Conservation (phyloP, 192 early-diverging fungal species). For the Lunasporangiospora selenospora region DNA sequence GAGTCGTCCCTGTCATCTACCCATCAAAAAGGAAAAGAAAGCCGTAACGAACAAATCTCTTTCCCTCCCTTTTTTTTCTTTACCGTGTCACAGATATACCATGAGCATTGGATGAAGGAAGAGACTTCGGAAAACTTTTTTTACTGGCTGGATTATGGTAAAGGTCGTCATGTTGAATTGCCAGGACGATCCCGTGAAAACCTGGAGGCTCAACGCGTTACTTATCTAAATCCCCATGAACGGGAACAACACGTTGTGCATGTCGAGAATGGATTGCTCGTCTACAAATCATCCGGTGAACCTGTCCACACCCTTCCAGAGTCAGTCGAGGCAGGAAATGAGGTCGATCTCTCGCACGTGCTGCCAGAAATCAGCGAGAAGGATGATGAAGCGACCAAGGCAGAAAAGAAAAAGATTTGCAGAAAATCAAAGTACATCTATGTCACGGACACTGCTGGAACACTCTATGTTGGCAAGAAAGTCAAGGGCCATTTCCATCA, state of each 20-base stretch:
- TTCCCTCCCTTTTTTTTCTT: neutral
- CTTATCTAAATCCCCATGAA: slow-evolving; percentile 42
- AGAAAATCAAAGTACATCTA: slow-evolving; percentile 52
- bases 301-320: slow-evolving; percentile 44
- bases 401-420: slow-evolving; percentile 33
- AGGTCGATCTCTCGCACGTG: slow-evolving; percentile 28
- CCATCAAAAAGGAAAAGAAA: no score
- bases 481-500: slow-evolving; percentile 53
- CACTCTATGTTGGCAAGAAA: slow-evolving; percentile 47
- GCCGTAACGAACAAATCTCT: neutral
- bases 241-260: slow-evolving; percentile 40
- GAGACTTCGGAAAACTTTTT: slow-evolving; percentile 51
- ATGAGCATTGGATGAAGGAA: slow-evolving; percentile 44
- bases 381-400: slow-evolving; percentile 24
- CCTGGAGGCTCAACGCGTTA: slow-evolving; percentile 40
- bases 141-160: slow-evolving; percentile 51
- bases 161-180: slow-evolving; percentile 34
- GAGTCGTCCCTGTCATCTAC: no score
- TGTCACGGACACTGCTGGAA: slow-evolving; percentile 40
- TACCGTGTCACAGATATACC: slow-evolving; percentile 32
- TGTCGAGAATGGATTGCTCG: slow-evolving; percentile 34
- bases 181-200: slow-evolving; percentile 21
- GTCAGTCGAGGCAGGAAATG: slow-evolving; percentile 10
- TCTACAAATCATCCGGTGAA: slow-evolving; percentile 29
- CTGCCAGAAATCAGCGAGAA: slow-evolving; percentile 18